A percentile compares a stretch with the other conserved stretches of the same genome.
phyloP scores from a whole-genome alignment of 352 stramenopile species.

The Globisporangium spinosum region DNA sequence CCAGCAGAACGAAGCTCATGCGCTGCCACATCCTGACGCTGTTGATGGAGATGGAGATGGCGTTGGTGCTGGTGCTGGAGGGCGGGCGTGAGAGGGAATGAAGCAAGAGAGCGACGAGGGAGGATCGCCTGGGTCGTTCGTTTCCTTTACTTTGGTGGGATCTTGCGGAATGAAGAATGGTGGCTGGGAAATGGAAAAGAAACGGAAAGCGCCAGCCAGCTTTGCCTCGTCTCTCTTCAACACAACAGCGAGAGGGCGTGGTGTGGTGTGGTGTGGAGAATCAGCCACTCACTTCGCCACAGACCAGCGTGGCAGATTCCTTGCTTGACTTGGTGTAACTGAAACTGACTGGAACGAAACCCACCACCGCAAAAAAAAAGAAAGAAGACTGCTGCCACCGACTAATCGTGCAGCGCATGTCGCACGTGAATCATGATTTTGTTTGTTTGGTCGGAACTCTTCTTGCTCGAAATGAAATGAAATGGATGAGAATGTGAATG shows the following conservation, averaged over 20 bases:
- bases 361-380: not conserved
- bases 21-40: slow-evolving; percentile 6
- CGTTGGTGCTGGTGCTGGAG: not conserved
- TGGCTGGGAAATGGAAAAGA: not conserved
- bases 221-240: slow-evolving; percentile 5
- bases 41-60: not conserved
- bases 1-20: slow-evolving; percentile 10
- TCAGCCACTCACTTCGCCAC: not conserved
- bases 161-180: slow-evolving; percentile 6
- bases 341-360: not conserved
- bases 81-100: not conserved
- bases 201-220: not conserved
- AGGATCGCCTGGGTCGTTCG: not conserved
- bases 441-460: not conserved
- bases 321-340: not conserved
- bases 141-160: not conserved
- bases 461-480: not conserved
- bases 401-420: not conserved
- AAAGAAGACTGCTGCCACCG: slow-evolving; percentile 2
- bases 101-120: not conserved
- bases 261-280: not conserved
- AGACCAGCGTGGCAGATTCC: not conserved
- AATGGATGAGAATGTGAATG: no score
- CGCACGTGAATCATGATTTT: not conserved
- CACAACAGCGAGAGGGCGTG: not conserved